These are phyloP conservation scores for Termitomyces sp. DNA, from an alignment of 768 basidiomycete species.

Conservation along the genomic window DNA sequence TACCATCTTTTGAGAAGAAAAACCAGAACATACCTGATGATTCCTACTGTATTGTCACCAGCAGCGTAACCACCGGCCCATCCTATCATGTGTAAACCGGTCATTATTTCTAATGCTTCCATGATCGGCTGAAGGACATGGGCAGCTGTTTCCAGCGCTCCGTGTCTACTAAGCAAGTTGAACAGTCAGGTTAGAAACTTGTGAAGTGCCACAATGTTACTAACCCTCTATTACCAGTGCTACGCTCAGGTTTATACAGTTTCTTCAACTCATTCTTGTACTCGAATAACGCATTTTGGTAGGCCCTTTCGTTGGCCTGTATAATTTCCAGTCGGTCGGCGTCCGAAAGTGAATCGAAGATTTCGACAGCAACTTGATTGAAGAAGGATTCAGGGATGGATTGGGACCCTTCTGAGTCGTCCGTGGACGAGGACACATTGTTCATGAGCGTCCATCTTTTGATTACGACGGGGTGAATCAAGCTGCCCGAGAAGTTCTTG, in stretches of 20 bases:
- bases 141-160: background rate
- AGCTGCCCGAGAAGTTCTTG: background rate
- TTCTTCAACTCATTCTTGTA: background rate
- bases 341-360: background rate
- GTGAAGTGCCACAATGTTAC: background rate
- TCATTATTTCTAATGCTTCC: slow-evolving; percentile 1
- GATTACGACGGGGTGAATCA: background rate
- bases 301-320: background rate
- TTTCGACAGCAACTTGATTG: background rate
- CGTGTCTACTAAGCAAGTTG: background rate
- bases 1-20: background rate
- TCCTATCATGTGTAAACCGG: background rate
- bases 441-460: background rate
- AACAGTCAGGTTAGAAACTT: background rate
- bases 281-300: background rate
- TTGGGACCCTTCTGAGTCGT: background rate
- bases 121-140: slow-evolving; percentile 1
- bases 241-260: background rate
- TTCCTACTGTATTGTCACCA: background rate
- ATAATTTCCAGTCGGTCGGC: background rate
- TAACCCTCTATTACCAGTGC: background rate
- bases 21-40: background rate
- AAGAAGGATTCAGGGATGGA: background rate
- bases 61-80: background rate
- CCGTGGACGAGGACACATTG: background rate